phyloP scores from a whole-genome alignment of 2,329 filamentous ascomycete species.

The Penicillium palitans region DNA sequence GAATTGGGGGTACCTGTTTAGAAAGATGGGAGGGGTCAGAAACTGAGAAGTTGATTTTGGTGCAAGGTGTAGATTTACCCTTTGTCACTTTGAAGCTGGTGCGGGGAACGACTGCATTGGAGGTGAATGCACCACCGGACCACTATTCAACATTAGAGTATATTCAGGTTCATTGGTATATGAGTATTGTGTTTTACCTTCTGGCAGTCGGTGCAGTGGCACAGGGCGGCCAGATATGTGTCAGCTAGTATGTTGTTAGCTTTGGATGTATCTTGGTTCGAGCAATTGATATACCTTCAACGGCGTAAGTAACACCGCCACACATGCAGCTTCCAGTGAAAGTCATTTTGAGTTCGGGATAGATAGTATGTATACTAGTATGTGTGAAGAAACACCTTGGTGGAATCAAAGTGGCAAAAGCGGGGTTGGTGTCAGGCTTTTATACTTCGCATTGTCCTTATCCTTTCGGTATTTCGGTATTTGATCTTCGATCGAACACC shows the following conservation, averaged over 20 bases:
- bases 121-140: no score
- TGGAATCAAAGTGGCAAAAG: slow-evolving; percentile 17
- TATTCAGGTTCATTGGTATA: no score
- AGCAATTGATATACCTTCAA: slow-evolving; percentile 23
- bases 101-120: no score
- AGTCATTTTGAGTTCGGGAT: slow-evolving; percentile 24
- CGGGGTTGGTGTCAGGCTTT: neutral
- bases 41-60: no score
- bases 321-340: slow-evolving; percentile 39
- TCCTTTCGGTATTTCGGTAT: neutral
- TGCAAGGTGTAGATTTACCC: no score
- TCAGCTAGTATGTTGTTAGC: neutral
- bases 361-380: neutral
- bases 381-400: slow-evolving; percentile 17
- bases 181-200: no score
- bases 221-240: no score
- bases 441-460: slow-evolving; percentile 2
- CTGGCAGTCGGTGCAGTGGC: no score
- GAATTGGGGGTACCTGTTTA: no score
- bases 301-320: slow-evolving; percentile 33
- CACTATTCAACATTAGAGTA: no score
- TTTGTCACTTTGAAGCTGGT: no score
- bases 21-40: no score
- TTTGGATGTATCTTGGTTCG: neutral
- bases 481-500: slow-evolving; percentile 12